Evolutionary conservation across 805 yeast species (phyloP).

Genomic region (Starmerella roubikii): DNA sequence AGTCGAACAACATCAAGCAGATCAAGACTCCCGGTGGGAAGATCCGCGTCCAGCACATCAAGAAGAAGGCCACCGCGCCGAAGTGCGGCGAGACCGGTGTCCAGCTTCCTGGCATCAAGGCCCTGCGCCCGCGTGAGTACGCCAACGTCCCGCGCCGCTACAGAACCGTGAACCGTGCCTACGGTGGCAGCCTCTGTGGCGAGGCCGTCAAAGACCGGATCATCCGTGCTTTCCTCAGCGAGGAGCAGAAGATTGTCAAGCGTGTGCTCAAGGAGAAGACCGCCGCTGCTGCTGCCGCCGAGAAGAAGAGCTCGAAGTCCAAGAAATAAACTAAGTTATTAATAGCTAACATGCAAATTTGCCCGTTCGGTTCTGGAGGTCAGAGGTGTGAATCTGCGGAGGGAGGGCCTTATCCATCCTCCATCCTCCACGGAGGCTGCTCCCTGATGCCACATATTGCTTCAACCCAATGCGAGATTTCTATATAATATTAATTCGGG

Average conservation of each 20-base stretch:
- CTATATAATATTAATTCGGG: no score
- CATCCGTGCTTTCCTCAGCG: constrained; percentile 98
- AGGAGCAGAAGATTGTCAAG: constrained; percentile 99
- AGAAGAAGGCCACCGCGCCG: constrained; percentile 70
- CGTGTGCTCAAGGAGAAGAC: constrained; percentile 96
- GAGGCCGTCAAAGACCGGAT: constrained; percentile 97
- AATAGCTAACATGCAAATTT: no score
- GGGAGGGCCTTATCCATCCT: no score
- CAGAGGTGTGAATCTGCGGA: no score
- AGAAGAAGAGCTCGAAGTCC: constrained; percentile 22
- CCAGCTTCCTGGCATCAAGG: constrained; percentile 74
- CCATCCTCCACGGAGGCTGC: no score
- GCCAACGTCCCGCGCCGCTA: constrained; percentile 89
- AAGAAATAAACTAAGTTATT: constrained; percentile 22
- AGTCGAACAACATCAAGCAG: constrained; percentile 98
- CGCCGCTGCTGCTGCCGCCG: constrained; percentile 59
- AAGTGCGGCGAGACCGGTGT: constrained; percentile 52
- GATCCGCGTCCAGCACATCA: constrained; percentile 94
- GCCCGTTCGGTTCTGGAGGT: no score
- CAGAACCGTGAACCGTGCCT: constrained; percentile 98
- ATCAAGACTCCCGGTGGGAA: constrained; percentile 99
- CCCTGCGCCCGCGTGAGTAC: constrained; percentile 97
- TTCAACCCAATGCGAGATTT: no score
- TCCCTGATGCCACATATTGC: no score
- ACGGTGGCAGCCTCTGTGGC: constrained; percentile 99